Conservation (phyloP, 2,329 filamentous ascomycete genomes). For the Coniochaeta sp. region DNA sequence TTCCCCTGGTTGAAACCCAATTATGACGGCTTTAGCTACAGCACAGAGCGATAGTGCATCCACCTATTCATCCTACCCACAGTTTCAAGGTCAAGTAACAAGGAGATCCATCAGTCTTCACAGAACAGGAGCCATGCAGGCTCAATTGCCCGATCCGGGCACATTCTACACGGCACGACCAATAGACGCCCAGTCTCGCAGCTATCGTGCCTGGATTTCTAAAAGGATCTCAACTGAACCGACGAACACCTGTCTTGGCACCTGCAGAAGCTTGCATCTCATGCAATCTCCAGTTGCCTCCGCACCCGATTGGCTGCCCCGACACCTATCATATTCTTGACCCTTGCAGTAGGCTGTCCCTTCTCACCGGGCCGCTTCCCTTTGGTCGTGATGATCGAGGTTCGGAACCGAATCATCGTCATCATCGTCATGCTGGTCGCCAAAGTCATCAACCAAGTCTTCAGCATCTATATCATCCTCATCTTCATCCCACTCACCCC, state of each 20-base stretch:
- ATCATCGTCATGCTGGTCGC: constrained; percentile 1
- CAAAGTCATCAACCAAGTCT: constrained; percentile 1
- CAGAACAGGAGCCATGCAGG: background rate
- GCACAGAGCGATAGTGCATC: background rate
- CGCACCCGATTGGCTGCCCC: background rate
- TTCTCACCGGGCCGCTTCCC: background rate
- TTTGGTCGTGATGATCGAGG: background rate
- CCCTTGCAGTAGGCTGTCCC: background rate
- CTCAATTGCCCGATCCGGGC: background rate
- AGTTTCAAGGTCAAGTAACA: background rate
- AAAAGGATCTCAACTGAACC: background rate
- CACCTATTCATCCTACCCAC: background rate
- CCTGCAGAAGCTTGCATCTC: background rate
- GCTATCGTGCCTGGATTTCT: background rate
- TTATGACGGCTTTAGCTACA: background rate
- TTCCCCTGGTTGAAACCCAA: background rate
- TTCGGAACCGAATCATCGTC: background rate
- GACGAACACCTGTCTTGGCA: background rate
- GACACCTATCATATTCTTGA: background rate
- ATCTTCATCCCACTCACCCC: constrained; percentile 19
- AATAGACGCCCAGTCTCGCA: background rate
- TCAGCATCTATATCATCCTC: constrained; percentile 53
- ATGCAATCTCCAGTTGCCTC: background rate
- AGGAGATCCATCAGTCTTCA: background rate
- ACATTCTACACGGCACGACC: background rate